Evolutionary conservation across 768 basidiomycete species (phyloP), one percentile per base, ranked within the genome.

Genomic region (Candolleomyces aberdarensis): DNA sequence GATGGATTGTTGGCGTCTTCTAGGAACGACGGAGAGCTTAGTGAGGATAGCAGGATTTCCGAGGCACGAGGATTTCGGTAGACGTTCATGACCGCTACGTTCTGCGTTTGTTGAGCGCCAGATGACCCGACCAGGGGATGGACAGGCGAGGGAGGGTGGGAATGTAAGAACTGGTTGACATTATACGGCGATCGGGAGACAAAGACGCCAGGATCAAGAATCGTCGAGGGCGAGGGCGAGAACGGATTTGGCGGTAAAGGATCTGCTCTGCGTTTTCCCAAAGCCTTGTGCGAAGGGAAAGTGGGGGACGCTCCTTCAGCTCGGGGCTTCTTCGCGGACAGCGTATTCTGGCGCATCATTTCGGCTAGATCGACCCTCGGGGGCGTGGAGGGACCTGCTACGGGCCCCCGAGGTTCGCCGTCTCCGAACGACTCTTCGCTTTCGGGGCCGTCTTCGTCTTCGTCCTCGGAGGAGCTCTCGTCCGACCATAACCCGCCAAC

Each of bases 401-500:
- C 19, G 15, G 44, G 17, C 44, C 7, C 17, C 15, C 14, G 44
- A 2, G 29, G 17, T 13, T 36, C 11, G 11, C 36, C 7, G 49
- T 51, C 49, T 14, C 29, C 54, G 20, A 56, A 40, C 36, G 54
- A 41, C 9, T 56, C 54, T 36, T 56, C 54, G 40, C 54, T 56
- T 39, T 56, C 54, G 9, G 41, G 5, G 4, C 20, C 19, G 22
- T 8, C 13, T n/a, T 43, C 40, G n/a, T 40, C 39, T 9, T 26
- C 52, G 20, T 26, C 40, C 20, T 56, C 36, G 36, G 15, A 17
- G 10, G 6, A 5, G 6, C 32, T 29, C 4, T 17, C 11, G 15
- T 36, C 52, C 26, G 26, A 51, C 46, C 46, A 47, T 8, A 17
- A 6, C 46, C 14, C 15, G 7, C 46, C 46, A 17, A 47, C 46